Base-by-base conservation (phyloP, 1,284 basidiomycete genomes). In the Violaceomyces palustris region DNA sequence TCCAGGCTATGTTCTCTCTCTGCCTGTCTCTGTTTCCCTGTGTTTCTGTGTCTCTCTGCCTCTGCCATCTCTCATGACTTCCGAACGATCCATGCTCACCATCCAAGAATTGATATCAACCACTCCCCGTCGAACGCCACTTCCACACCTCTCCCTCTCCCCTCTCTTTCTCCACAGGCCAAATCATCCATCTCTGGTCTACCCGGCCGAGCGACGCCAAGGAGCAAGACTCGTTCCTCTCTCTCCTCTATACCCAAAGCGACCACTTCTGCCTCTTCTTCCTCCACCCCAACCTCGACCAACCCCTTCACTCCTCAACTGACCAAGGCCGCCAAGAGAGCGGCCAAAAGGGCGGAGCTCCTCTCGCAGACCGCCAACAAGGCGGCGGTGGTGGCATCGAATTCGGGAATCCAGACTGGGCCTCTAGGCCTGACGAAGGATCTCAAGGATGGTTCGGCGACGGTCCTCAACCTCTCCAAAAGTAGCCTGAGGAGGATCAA, bases 401-500 rank as follows among this genome's bases (percentile, higher is more conserved):
- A n/a, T n/a, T n/a, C n/a, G n/a, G n/a, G 12, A 24, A 3, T 53
- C 49, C 8, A 15, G 53, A 6, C 45, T 58, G 39, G 45, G 51
- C 14, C 43, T 54, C 12, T 39, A 55, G 26, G 37, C 50, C 28
- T 23, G 29, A 21, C 12, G 18, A 12, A 6, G 12, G 6, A 7
- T 31, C 6, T 17, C 8, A 18, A 10, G 32, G 7, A 8, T 17
- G 34, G 18, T n/a, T 21, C 18, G 34, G 27, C 22, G 1, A 24
- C 25, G 19, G 25, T 25, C 15, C 2, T 24, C 30, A 8, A 40
- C 32, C 28, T 67, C 2, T 66, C 63, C 2, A 69, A 68, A 30
- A 65, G 64, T 9, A 50, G 59, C 10, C 32, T 64, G 14, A 52
- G 64, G 14, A 43, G 68, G 11, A 48, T 50, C 19, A 71, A 71